Percentiles rank a stretch among this genome's conserved stretches.
These are phyloP conservation scores for Plectosphaerella sp. DNA, from an alignment of 2,329 filamentous ascomycete species.

Conservation along the genomic window DNA sequence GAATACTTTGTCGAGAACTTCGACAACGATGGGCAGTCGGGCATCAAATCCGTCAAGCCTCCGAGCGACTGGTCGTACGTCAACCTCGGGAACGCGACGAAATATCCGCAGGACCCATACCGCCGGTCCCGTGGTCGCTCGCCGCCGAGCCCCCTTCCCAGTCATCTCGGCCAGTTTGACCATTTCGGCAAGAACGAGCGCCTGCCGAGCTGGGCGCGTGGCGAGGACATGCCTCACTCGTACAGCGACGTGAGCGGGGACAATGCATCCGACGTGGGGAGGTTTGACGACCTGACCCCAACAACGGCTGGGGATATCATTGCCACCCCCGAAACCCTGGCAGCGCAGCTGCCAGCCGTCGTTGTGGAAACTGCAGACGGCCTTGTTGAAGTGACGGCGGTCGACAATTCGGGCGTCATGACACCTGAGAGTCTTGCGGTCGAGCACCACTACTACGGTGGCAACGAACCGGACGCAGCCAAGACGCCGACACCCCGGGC, in stretches of 20 bases:
- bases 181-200: constrained; percentile 20
- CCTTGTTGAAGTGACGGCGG: not conserved
- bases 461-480: not conserved
- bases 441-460: not conserved
- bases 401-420: not conserved
- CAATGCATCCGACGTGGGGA: constrained; percentile 9
- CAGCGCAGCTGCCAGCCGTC: not conserved
- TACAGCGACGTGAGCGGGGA: constrained; percentile 28
- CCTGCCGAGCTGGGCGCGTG: constrained; percentile 31
- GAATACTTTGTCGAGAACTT: constrained; percentile 33
- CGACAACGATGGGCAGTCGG: constrained; percentile 25
- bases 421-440: not conserved
- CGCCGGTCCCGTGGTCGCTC: constrained; percentile 48
- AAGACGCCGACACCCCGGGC: not conserved
- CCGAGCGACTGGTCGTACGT: constrained; percentile 39
- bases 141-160: constrained; percentile 46
- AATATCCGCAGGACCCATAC: constrained; percentile 35
- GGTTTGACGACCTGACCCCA: constrained; percentile 6
- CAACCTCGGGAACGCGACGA: constrained; percentile 25
- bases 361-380: not conserved
- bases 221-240: constrained; percentile 31
- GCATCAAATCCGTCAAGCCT: constrained; percentile 35
- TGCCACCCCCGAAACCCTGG: too few species aligned
- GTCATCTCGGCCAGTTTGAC: constrained; percentile 32
- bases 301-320: constrained; percentile 9